Conservation (phyloP, 768 basidiomycete genomes). For the Rossbeevera mucosa region DNA sequence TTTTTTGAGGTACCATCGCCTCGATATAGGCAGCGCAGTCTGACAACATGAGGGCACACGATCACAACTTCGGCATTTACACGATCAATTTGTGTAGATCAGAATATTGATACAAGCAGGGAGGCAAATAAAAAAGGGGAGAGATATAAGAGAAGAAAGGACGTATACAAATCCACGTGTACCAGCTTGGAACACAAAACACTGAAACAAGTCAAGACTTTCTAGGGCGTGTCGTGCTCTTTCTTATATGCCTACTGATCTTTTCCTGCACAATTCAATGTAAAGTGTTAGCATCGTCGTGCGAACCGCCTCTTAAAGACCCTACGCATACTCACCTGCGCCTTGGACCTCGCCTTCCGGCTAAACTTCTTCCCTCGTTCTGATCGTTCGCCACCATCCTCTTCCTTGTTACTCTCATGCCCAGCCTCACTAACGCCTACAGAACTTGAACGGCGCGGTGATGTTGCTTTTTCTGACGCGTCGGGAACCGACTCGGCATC, state of each 20-base stretch:
- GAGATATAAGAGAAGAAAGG: constrained; percentile 12
- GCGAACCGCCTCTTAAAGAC: background rate
- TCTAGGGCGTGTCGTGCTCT: constrained; percentile 19
- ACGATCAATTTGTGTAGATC: constrained; percentile 1
- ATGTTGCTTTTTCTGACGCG: constrained; percentile 32
- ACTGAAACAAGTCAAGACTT: constrained; percentile 19
- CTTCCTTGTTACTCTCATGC: constrained; percentile 27
- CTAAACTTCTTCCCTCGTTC: constrained; percentile 35
- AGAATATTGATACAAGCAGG: constrained; percentile 10
- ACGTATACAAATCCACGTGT: constrained; percentile 5
- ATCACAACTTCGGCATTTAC: background rate
- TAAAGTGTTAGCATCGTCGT: background rate
- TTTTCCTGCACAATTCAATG: constrained; percentile 16
- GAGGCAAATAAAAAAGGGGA: background rate
- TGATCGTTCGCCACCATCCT: constrained; percentile 25
- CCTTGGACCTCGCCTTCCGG: constrained; percentile 36
- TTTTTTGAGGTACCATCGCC: background rate
- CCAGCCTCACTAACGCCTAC: constrained; percentile 36
- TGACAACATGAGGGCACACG: background rate
- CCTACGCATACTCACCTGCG: constrained; percentile 32
- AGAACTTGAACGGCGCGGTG: constrained; percentile 27
- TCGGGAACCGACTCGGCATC: constrained; percentile 35
- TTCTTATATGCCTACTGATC: constrained; percentile 27
- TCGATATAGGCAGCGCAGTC: background rate
- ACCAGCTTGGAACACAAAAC: background rate